These are phyloP conservation scores for Schwanniomyces etchellsii DNA, from an alignment of 1,139 yeast species.

Conservation along the genomic window DNA sequence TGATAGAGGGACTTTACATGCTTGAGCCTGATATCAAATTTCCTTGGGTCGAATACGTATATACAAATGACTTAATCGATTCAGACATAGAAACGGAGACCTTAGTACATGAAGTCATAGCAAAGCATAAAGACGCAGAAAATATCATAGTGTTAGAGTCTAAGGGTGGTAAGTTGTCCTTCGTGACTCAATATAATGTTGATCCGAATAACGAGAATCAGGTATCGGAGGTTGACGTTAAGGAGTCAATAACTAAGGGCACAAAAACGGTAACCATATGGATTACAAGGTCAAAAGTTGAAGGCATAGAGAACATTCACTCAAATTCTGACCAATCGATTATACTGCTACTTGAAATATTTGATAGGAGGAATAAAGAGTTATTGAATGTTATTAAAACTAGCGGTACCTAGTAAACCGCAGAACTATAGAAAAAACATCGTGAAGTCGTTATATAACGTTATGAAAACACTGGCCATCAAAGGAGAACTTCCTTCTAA, in stretches of 20 bases:
- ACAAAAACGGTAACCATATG: conserved; percentile 2
- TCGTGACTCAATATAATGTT: conserved; percentile 2
- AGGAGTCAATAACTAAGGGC: conserved; percentile 1
- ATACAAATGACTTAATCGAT: conserved; percentile 3
- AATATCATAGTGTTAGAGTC: conserved; percentile 3
- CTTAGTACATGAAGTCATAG: conserved; percentile 2
- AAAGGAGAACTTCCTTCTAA: no score
- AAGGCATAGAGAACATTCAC: conserved; percentile 3
- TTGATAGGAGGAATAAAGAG: conserved; percentile 4
- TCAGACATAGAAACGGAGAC: conserved; percentile 1
- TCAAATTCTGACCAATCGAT: conserved; percentile 1
- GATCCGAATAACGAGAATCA: conserved; percentile 2
- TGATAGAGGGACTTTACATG: conserved; percentile 1
- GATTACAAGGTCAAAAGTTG: conserved; percentile 2
- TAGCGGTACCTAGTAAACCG: no score
- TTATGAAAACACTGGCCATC: no score
- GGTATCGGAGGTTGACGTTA: conserved; percentile 2
- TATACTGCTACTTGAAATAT: conserved; percentile 3
- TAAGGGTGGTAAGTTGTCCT: conserved; percentile 1
- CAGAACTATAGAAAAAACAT: no score
- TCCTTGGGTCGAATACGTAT: conserved; percentile 3
- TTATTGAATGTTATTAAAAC: conserved; percentile 1
- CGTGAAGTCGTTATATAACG: no score
- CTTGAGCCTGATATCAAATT: conserved; percentile 2
- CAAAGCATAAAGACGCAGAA: conserved; percentile 1